Evolutionary conservation across 2,329 filamentous ascomycete genomes (phyloP).

Genomic region (Talaromyces albobiverticillius): DNA sequence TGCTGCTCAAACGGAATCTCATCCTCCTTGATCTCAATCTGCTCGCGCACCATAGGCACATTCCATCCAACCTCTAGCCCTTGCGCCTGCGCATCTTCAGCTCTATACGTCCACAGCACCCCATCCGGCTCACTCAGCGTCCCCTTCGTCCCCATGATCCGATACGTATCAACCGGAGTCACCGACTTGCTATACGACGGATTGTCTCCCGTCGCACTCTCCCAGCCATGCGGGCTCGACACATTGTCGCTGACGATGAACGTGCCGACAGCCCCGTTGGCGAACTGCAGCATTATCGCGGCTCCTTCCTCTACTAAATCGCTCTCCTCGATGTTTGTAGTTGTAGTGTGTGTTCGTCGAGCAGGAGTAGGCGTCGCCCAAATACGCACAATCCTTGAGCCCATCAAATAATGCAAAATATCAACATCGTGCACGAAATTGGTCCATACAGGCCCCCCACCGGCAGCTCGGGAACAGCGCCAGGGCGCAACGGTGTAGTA

Average conservation of each 20-base stretch:
- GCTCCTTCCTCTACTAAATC: conserved; percentile 15
- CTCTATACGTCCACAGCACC: conserved; percentile 8
- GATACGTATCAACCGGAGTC: conserved; percentile 13
- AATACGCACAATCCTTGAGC: conserved; percentile 1
- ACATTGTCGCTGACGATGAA: conserved; percentile 16
- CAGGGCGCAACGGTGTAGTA: conserved; percentile 4
- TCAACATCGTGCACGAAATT: conserved; percentile 18
- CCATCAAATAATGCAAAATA: conserved; percentile 14
- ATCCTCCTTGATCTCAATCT: background rate
- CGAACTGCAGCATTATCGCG: conserved; percentile 16
- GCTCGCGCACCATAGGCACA: background rate
- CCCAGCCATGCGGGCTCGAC: conserved; percentile 15
- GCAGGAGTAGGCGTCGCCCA: background rate
- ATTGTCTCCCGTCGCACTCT: conserved; percentile 16
- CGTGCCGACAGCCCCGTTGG: conserved; percentile 16
- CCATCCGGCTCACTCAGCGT: conserved; percentile 13
- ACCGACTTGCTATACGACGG: conserved; percentile 10
- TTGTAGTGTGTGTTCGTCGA: background rate
- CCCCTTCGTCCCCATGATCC: conserved; percentile 10
- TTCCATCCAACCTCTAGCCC: background rate
- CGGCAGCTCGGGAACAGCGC: background rate
- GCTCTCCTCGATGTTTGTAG: background rate
- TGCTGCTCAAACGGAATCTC: background rate
- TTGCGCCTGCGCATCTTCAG: background rate
- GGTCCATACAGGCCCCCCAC: conserved; percentile 16